A percentile compares a stretch with the other conserved stretches of the same genome.
These are phyloP conservation scores for Dianthus caryophyllus DNA, from an alignment of 148 eudicot species.

Conservation along the genomic window DNA sequence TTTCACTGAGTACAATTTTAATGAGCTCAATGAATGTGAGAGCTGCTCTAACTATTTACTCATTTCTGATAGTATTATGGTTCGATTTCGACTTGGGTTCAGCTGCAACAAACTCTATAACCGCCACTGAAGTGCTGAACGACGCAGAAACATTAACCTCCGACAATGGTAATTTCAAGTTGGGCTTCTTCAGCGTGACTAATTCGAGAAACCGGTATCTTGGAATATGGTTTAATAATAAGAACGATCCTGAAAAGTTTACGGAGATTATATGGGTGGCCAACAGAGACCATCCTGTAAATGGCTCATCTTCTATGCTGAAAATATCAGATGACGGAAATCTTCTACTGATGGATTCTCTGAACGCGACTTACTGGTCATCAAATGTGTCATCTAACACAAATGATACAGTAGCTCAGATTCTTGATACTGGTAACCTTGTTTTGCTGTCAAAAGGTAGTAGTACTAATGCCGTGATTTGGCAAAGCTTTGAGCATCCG, in stretches of 20 bases:
- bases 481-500: conserved; percentile 40
- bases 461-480: conserved; percentile 8
- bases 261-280: conserved; percentile 43
- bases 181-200: conserved; percentile 38
- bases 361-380: conserved; percentile 32
- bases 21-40: background rate
- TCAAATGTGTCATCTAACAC: conserved; percentile 17
- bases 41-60: background rate
- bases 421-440: conserved; percentile 38
- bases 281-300: conserved; percentile 36
- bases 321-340: conserved; percentile 26
- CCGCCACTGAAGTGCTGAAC: conserved; percentile 7
- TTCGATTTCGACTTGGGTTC: background rate
- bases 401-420: conserved; percentile 21
- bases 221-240: conserved; percentile 26
- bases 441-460: conserved; percentile 15
- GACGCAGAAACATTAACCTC: conserved; percentile 27
- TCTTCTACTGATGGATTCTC: conserved; percentile 32
- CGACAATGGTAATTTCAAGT: conserved; percentile 10
- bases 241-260: background rate
- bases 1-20: background rate
- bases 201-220: conserved; percentile 34
- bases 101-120: background rate
- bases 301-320: conserved; percentile 27
- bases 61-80: background rate